phyloP scores from a whole-genome alignment of 495 filamentous ascomycete genomes.

The Neurospora sp. region DNA sequence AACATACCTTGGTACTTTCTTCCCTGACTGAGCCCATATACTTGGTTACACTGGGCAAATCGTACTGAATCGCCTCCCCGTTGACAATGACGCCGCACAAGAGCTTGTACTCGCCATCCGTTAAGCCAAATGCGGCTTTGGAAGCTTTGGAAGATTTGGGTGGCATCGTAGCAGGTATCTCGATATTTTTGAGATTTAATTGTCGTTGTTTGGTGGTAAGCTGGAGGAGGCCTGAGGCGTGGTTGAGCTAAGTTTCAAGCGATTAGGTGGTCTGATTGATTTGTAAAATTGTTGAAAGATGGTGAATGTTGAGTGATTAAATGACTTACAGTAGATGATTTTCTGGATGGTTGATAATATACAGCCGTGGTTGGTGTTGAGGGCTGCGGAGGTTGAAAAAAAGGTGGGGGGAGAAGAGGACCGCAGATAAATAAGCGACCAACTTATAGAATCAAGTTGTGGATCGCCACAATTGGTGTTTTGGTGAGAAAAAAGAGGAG shows the following conservation, averaged over 20 bases:
- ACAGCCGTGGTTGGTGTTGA: not conserved
- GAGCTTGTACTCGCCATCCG: not conserved
- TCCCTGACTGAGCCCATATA: not conserved
- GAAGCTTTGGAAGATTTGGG: not conserved
- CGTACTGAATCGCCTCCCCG: not conserved
- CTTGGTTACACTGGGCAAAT: not conserved
- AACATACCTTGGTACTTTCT: not conserved
- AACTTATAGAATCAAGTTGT: no score
- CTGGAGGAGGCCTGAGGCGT: not conserved
- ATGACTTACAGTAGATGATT: not conserved
- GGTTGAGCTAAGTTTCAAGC: not conserved
- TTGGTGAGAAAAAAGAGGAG: no score
- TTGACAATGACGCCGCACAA: not conserved
- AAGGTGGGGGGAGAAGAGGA: no score
- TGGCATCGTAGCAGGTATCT: not conserved
- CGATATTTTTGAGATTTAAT: not conserved
- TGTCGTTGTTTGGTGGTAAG: not conserved
- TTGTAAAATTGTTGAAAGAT: not conserved
- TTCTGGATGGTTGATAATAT: not conserved
- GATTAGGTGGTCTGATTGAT: not conserved
- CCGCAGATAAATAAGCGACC: no score
- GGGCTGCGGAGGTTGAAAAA: no score
- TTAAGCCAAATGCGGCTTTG: not conserved
- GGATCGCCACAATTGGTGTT: no score
- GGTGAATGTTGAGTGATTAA: not conserved